phyloP scores from a whole-genome alignment of 257 asterid genomes.

The Solanum sejunctum region DNA sequence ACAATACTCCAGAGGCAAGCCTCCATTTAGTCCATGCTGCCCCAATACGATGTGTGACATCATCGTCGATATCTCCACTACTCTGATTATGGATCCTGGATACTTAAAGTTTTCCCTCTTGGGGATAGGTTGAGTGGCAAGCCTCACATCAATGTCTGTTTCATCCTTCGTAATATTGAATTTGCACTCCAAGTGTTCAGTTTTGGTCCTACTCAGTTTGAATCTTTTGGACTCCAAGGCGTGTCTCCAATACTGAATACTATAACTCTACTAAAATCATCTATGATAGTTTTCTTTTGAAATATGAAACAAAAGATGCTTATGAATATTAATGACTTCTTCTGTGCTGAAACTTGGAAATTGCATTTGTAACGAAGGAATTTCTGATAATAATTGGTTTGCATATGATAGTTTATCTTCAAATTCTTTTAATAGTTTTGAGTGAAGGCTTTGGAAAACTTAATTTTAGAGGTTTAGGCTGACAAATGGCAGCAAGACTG shows the following conservation, averaged over 20 bases:
- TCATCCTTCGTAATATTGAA: too few relatives aligned
- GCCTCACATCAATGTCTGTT: too few relatives aligned
- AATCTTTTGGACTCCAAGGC: too few relatives aligned
- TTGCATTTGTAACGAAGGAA: not conserved
- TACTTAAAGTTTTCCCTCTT: too few relatives aligned
- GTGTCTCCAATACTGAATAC: not conserved
- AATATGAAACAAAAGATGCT: not conserved
- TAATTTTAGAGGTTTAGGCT: not conserved
- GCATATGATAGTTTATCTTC: not conserved
- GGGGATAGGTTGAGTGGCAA: too few relatives aligned
- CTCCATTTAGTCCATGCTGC: too few relatives aligned
- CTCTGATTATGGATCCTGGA: too few relatives aligned
- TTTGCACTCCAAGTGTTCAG: too few relatives aligned
- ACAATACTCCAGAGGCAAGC: too few relatives aligned
- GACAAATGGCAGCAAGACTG: not conserved
- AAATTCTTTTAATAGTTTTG: not conserved
- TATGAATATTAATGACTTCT: not conserved
- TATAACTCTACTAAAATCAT: not conserved
- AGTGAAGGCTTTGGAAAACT: not conserved
- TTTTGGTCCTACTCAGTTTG: too few relatives aligned
- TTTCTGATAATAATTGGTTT: not conserved
- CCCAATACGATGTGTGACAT: too few relatives aligned
- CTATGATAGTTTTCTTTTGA: not conserved
- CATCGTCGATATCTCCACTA: too few relatives aligned
- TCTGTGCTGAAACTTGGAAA: not conserved